Base-by-base conservation (phyloP, 2,329 filamentous ascomycete species). In the Mycocentrospora acerina region DNA sequence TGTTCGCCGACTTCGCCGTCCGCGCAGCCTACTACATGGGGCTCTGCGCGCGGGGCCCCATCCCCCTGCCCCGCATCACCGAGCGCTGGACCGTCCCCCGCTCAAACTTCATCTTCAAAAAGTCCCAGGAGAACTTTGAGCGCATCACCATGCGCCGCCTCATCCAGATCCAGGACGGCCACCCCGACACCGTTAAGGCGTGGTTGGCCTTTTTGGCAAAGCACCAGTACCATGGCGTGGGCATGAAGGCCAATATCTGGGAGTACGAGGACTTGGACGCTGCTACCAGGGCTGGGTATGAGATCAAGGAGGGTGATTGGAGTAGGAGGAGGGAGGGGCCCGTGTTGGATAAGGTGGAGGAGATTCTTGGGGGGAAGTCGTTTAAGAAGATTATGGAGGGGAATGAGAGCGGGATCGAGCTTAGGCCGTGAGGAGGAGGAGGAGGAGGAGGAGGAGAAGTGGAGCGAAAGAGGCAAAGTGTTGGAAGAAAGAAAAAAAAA, bases 161-260 rank as follows among this genome's bases (percentile, higher is more conserved):
- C 57, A 90, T 98, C 35, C 90, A 95, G 70, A 93, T 98, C 60
- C 85, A 88, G 51, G 93, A 97, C 61, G 93, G 90, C 0, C 79
- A 96, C 59, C 83, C 90, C 1, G 88, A 96, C 65, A 85, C 83
- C 1, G 90, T 98, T 24, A 86, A 94, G 68, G 69, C 90, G 18
- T 98, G 93, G 93, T 73, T 98, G 42, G 90, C 89, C 0, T 97
- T 95, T 64, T 68, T 98, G 62, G 81, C 87, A 61, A 95, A 95
- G 71, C 86, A 96, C 64, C 88, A 90, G 28, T 95, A 93, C 66
- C 88, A 94, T 54, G 93, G 93, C n/a, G 85, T 97, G 27, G 93
- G 93, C 58, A 94, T 98, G 90, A 98, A 98, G 78, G 93, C 93
- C 36, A 96, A 98, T 66, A 80, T 97, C 33, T 98, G 87, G 83